phyloP scores from a whole-genome alignment of 345 rosid genomes.

The Hevea brasiliensis region DNA sequence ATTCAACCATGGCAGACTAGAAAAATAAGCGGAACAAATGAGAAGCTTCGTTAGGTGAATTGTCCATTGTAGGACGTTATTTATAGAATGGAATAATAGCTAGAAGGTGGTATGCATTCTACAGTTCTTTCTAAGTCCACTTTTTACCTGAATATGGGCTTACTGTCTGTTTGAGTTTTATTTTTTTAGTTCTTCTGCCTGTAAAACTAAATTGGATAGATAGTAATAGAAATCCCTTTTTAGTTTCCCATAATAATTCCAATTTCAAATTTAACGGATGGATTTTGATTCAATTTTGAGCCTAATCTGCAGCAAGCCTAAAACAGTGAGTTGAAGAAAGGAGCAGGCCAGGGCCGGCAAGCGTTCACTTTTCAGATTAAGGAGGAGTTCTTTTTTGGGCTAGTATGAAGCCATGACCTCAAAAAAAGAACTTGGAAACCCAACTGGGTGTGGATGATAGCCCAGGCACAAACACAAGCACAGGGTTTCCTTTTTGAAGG shows the following conservation, averaged over 20 bases:
- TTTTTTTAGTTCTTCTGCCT: neutral
- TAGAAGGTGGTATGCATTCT: constrained; percentile 2
- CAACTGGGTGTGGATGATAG: too few species aligned
- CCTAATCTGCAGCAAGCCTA: too few species aligned
- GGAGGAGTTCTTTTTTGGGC: too few species aligned
- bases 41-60: constrained; percentile 22
- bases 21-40: constrained; percentile 17
- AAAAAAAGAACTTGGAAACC: neutral
- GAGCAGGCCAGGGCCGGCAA: too few species aligned
- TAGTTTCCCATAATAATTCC: neutral
- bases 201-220: constrained; percentile 10
- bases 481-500: too few species aligned
- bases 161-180: constrained; percentile 11
- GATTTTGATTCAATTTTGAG: too few species aligned
- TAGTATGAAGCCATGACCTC: too few species aligned
- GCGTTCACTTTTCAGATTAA: too few species aligned
- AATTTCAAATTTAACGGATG: too few species aligned
- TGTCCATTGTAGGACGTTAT: constrained; percentile 31
- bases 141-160: constrained; percentile 16
- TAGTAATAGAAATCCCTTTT: constrained; percentile 6
- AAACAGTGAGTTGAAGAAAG: too few species aligned
- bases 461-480: neutral
- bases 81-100: constrained; percentile 30
- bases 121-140: neutral
- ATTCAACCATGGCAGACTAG: neutral